These are phyloP conservation scores for Schwanniomyces occidentalis DNA, from an alignment of 805 yeast genomes.

Conservation along the genomic window DNA sequence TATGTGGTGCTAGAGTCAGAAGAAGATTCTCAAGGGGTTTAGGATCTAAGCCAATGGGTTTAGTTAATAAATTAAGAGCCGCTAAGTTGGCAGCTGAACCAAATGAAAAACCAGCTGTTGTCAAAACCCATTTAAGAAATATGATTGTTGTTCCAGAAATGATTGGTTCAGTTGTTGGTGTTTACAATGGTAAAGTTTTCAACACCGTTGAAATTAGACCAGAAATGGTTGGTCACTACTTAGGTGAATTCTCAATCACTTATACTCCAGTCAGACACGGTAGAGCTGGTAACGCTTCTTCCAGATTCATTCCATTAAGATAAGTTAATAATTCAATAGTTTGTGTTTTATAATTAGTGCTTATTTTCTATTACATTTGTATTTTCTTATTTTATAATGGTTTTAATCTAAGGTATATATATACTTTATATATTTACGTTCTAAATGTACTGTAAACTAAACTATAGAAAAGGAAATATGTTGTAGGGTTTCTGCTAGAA, in stretches of 20 bases:
- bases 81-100: slow-evolving; percentile 88
- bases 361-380: slow-evolving; percentile 3
- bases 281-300: slow-evolving; percentile 87
- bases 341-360: slow-evolving; percentile 12
- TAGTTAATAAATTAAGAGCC: slow-evolving; percentile 96
- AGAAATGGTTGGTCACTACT: slow-evolving; percentile 99
- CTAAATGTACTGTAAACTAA: slow-evolving; percentile 2
- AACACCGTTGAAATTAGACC: slow-evolving; percentile 98
- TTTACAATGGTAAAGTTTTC: slow-evolving; percentile 99
- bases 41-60: slow-evolving; percentile 91
- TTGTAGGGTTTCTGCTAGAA: too few relatives aligned
- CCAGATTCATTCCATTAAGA: slow-evolving; percentile 72
- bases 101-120: slow-evolving; percentile 96
- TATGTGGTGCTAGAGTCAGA: slow-evolving; percentile 98
- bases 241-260: slow-evolving; percentile 99
- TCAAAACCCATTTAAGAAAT: slow-evolving; percentile 99
- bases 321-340: slow-evolving; percentile 27
- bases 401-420: slow-evolving; percentile 8
- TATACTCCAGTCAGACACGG: slow-evolving; percentile 99
- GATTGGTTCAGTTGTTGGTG: slow-evolving; percentile 98
- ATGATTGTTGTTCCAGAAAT: slow-evolving; percentile 99
- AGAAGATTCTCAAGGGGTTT: slow-evolving; percentile 99
- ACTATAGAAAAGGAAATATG: too few relatives aligned
- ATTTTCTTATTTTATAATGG: slow-evolving; percentile 8
- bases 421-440: slow-evolving; percentile 12